Conservation (phyloP, 2,329 filamentous ascomycete genomes). For the Fusarium goolgardi region DNA sequence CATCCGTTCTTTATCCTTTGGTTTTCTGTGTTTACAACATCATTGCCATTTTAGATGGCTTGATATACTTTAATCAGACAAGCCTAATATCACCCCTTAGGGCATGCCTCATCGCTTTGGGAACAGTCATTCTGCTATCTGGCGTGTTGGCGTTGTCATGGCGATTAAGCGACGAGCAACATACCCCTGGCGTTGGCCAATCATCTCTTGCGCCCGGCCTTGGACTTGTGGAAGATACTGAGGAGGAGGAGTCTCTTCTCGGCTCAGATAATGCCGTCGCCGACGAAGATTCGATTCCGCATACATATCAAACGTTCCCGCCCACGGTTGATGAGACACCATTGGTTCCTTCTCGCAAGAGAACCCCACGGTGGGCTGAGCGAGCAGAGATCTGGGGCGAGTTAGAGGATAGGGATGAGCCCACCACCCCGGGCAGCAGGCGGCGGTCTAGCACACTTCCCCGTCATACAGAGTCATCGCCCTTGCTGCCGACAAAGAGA, state of each 20-base stretch:
- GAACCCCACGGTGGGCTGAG: conserved; percentile 70
- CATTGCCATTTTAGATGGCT: conserved; percentile 93
- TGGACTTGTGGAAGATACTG: conserved; percentile 78
- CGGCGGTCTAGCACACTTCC: conserved; percentile 64
- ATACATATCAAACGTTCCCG: conserved; percentile 62
- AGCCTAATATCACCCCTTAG: conserved; percentile 80
- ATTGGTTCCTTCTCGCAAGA: conserved; percentile 58
- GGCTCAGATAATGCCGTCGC: conserved; percentile 59
- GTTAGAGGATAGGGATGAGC: conserved; percentile 76
- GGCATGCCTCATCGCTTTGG: conserved; percentile 84
- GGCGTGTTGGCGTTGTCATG: conserved; percentile 94
- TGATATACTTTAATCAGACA: conserved; percentile 96
- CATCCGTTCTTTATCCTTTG: conserved; percentile 93
- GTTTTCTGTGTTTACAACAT: conserved; percentile 99
- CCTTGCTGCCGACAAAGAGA: conserved; percentile 53
- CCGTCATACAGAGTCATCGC: conserved; percentile 54
- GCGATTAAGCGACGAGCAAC: conserved; percentile 85
- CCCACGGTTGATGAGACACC: conserved; percentile 54
- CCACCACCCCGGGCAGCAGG: conserved; percentile 55
- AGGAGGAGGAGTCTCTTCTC: conserved; percentile 67
- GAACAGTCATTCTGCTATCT: conserved; percentile 84
- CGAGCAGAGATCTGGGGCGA: conserved; percentile 88
- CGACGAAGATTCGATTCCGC: conserved; percentile 54
- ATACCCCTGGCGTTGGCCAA: conserved; percentile 68
- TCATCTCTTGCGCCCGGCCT: conserved; percentile 84